A percentile compares a stretch with the other conserved stretches of the same genome.
These are phyloP conservation scores for Colletotrichum trifolii DNA, from an alignment of 2,329 filamentous ascomycete genomes.

Conservation along the genomic window DNA sequence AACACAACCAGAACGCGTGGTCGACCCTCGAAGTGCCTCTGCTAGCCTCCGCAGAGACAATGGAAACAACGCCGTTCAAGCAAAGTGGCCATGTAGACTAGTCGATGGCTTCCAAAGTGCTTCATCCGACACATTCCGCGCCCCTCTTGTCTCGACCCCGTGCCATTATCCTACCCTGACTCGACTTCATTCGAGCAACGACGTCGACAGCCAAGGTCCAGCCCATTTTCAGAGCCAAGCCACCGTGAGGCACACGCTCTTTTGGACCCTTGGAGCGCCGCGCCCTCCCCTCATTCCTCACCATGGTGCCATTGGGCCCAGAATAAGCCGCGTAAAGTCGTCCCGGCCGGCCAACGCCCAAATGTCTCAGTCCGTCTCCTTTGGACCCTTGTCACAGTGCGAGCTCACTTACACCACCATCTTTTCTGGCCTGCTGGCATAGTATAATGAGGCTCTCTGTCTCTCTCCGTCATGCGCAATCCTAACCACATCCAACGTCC, in stretches of 20 bases:
- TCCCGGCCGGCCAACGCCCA: conserved; percentile 24
- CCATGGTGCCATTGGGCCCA: not conserved
- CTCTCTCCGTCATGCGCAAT: not conserved
- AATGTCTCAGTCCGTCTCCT: conserved; percentile 24
- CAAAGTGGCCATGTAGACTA: not conserved
- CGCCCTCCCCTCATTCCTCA: not conserved
- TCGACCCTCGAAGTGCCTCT: not conserved
- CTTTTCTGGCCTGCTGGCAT: not conserved
- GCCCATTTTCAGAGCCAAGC: conserved; percentile 11
- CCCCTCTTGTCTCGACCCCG: conserved; percentile 20
- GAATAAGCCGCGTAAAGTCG: conserved; percentile 17
- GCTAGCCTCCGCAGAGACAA: conserved; percentile 12
- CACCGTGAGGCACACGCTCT: conserved; percentile 18
- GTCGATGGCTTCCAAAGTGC: conserved; percentile 8
- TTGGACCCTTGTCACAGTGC: conserved; percentile 23
- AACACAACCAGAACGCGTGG: conserved; percentile 1
- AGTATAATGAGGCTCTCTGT: conserved; percentile 1
- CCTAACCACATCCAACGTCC: not conserved
- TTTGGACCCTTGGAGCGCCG: not conserved
- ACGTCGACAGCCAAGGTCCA: conserved; percentile 5
- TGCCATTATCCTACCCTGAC: not conserved
- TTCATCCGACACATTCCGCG: conserved; percentile 29
- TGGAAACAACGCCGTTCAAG: conserved; percentile 9
- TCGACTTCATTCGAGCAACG: not conserved
- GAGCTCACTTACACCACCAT: conserved; percentile 26